These are phyloP conservation scores for Coniochaeta prunicola DNA, from an alignment of 2,329 filamentous ascomycete genomes.

Conservation along the genomic window DNA sequence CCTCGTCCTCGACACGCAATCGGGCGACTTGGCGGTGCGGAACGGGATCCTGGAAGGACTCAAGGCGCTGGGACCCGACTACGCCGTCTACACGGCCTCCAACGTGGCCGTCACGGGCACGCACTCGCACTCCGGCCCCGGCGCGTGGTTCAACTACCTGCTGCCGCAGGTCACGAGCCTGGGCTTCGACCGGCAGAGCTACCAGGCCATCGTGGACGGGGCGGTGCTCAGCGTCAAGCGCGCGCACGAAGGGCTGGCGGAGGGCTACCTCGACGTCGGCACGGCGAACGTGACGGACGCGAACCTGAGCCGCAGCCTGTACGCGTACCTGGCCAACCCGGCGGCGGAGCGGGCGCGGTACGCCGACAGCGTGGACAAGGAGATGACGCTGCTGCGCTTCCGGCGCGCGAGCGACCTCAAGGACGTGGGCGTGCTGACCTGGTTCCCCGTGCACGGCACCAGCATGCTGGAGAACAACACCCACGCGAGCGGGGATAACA, in stretches of 20 bases:
- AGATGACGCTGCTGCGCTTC: slow-evolving; percentile 71
- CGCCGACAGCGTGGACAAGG: slow-evolving; percentile 58
- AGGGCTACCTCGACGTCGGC: slow-evolving; percentile 63
- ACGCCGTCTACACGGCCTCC: slow-evolving; percentile 65
- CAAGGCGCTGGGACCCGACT: slow-evolving; percentile 59
- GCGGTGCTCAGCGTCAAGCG: slow-evolving; percentile 70
- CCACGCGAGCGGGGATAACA: slow-evolving; percentile 83
- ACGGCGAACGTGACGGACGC: slow-evolving; percentile 54
- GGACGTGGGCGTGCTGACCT: slow-evolving; percentile 74
- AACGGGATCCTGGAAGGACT: slow-evolving; percentile 75
- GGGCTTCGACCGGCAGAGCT: slow-evolving; percentile 80
- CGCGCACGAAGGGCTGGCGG: slow-evolving; percentile 63
- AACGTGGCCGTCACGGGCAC: slow-evolving; percentile 89
- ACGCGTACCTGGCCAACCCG: slow-evolving; percentile 78
- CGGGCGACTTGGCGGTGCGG: slow-evolving; percentile 79
- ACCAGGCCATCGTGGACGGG: slow-evolving; percentile 79
- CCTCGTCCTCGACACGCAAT: slow-evolving; percentile 76
- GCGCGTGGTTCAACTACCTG: slow-evolving; percentile 87
- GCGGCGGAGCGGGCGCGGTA: slow-evolving; percentile 64
- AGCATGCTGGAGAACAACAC: slow-evolving; percentile 89
- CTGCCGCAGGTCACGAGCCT: slow-evolving; percentile 81
- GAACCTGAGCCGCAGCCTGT: slow-evolving; percentile 80
- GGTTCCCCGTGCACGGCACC: slow-evolving; percentile 87
- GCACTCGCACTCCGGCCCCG: slow-evolving; percentile 83
- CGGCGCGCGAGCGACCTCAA: slow-evolving; percentile 63